phyloP scores from a whole-genome alignment of 345 rosid species.

The Conringia planisiliqua region DNA sequence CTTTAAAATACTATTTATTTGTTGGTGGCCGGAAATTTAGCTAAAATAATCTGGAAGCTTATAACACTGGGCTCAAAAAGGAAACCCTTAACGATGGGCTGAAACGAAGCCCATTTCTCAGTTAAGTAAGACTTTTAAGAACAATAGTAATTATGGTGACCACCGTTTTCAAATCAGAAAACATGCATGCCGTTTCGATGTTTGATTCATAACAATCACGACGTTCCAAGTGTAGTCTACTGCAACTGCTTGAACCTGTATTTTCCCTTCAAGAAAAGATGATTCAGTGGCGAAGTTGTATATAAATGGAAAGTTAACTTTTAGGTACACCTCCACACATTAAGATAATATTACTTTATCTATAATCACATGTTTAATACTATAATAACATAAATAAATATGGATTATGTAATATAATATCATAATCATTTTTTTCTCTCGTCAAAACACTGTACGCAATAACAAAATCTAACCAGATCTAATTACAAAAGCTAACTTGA shows the following conservation, averaged over 20 bases:
- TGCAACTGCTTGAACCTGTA: not conserved
- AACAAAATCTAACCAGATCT: too few species aligned
- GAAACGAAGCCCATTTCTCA: not conserved
- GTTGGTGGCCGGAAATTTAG: not conserved
- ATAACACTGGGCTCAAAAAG: not conserved
- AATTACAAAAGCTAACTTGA: too few species aligned
- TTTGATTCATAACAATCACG: not conserved
- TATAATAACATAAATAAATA: too few species aligned
- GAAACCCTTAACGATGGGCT: not conserved
- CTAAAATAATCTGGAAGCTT: not conserved
- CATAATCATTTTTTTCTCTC: too few species aligned
- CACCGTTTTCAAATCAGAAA: not conserved
- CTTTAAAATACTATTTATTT: not conserved
- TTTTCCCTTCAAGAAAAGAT: not conserved
- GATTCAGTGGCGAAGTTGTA: not conserved
- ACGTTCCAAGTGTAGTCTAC: not conserved
- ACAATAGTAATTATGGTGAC: not conserved
- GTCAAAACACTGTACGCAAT: too few species aligned
- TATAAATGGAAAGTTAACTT: too few species aligned
- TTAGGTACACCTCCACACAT: too few species aligned
- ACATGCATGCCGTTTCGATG: constrained; percentile 5
- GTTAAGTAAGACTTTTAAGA: too few species aligned
- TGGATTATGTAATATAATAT: too few species aligned
- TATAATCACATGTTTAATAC: too few species aligned
- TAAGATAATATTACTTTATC: too few species aligned